Percentiles rank a stretch among this genome's conserved stretches.
Evolutionary conservation across 2,329 filamentous ascomycete species (phyloP).

Genomic region (Plenodomus lindquistii): DNA sequence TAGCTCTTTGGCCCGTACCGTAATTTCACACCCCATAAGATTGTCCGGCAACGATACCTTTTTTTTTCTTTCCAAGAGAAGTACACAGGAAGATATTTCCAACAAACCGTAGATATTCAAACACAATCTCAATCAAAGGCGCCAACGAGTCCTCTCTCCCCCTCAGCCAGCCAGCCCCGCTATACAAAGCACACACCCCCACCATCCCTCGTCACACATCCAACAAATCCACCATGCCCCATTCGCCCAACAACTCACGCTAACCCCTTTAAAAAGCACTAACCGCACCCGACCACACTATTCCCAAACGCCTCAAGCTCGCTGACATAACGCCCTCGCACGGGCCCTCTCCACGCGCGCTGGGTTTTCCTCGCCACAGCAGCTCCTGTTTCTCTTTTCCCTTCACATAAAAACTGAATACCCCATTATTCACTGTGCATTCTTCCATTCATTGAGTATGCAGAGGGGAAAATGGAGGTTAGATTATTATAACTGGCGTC

Average conservation of each 20-base stretch:
- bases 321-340: conserved; percentile 31
- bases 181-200: conserved; percentile 19
- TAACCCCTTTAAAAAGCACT: conserved; percentile 12
- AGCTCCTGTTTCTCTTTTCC: conserved; percentile 31
- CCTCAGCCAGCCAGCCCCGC: not conserved
- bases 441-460: conserved; percentile 61
- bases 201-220: conserved; percentile 10
- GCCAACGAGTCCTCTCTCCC: too few species aligned
- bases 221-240: conserved; percentile 16
- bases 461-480: conserved; percentile 72
- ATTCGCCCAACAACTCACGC: conserved; percentile 13
- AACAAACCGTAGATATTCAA: too few species aligned
- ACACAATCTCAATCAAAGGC: too few species aligned
- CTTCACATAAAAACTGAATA: conserved; percentile 45
- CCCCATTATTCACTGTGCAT: conserved; percentile 68
- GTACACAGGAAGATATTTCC: too few species aligned
- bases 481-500: conserved; percentile 52
- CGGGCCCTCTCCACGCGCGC: conserved; percentile 17
- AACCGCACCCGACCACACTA: not conserved
- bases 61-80: too few species aligned
- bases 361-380: conserved; percentile 18
- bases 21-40: too few species aligned
- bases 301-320: conserved; percentile 13
- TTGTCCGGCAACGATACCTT: too few species aligned
- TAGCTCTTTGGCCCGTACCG: not conserved